These are phyloP conservation scores for Eleusine indica DNA, from an alignment of 176 grass and related monocot species.

Conservation along the genomic window DNA sequence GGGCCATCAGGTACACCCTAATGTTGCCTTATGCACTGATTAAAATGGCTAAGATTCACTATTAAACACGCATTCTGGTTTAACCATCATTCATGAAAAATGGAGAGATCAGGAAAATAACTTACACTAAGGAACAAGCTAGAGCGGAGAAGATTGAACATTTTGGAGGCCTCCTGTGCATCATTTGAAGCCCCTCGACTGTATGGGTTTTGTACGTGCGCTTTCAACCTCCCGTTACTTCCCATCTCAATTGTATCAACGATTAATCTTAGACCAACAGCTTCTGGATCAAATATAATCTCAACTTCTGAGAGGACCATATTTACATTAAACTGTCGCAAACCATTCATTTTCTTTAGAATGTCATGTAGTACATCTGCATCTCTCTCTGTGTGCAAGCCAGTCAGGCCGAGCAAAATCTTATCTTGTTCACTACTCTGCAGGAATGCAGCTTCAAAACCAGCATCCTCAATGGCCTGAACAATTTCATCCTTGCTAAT, in stretches of 20 bases:
- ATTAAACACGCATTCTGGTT: constrained; percentile 14
- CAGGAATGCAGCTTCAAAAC: constrained; percentile 91
- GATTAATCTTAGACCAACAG: constrained; percentile 69
- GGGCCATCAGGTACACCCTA: neutral
- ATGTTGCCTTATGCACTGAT: neutral
- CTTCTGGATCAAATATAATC: constrained; percentile 84
- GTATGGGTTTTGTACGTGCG: constrained; percentile 79
- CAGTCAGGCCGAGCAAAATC: constrained; percentile 63
- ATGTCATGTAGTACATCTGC: constrained; percentile 52
- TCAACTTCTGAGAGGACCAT: constrained; percentile 61
- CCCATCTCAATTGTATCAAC: constrained; percentile 75
- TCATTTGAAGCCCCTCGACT: constrained; percentile 72
- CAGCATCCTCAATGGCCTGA: constrained; percentile 89
- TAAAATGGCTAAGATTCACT: neutral
- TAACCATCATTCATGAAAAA: constrained; percentile 4
- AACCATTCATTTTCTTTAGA: constrained; percentile 63
- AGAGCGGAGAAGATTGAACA: constrained; percentile 77
- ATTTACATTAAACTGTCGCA: constrained; percentile 67
- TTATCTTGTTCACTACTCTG: constrained; percentile 89
- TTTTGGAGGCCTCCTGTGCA: constrained; percentile 87
- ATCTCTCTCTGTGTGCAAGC: constrained; percentile 59
- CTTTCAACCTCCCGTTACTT: constrained; percentile 72
- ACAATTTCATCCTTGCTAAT: constrained; percentile 89
- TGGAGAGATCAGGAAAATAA: constrained; percentile 31
- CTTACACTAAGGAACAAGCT: constrained; percentile 95